These are phyloP conservation scores for Apiospora pterosperma DNA, from an alignment of 2,329 filamentous ascomycete species.

Conservation along the genomic window DNA sequence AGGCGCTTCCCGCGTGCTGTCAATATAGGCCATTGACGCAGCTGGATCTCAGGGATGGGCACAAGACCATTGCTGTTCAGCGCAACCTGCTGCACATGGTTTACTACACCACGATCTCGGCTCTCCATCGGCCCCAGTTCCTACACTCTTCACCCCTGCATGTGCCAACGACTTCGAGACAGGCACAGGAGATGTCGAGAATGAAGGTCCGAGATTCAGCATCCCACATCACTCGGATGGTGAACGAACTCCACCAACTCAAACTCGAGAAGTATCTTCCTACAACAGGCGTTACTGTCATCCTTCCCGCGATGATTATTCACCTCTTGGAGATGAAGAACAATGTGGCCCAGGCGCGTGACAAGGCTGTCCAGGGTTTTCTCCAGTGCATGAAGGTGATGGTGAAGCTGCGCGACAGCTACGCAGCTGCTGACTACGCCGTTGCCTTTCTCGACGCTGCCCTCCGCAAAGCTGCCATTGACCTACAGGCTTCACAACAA, in stretches of 20 bases:
- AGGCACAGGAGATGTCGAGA: conserved; percentile 79
- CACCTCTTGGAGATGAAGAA: conserved; percentile 92
- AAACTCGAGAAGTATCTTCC: conserved; percentile 77
- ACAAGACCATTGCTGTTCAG: conserved; percentile 63
- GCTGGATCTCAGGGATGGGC: conserved; percentile 56
- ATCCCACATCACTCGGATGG: conserved; percentile 80
- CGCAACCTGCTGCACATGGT: conserved; percentile 89
- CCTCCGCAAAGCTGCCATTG: conserved; percentile 80
- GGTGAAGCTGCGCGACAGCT: conserved; percentile 81
- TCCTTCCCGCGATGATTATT: conserved; percentile 90
- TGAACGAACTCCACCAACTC: conserved; percentile 68
- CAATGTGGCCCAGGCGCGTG: conserved; percentile 66
- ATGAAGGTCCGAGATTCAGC: conserved; percentile 81
- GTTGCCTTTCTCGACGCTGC: conserved; percentile 91
- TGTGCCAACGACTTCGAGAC: conserved; percentile 52
- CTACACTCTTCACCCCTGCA: conserved; percentile 66
- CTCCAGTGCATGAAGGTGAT: conserved; percentile 91
- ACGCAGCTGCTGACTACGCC: conserved; percentile 93
- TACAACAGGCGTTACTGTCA: conserved; percentile 85
- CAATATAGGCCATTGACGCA: conserved; percentile 58
- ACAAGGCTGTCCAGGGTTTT: conserved; percentile 75
- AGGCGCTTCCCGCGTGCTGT: conserved; percentile 67
- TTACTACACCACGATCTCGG: conserved; percentile 87
- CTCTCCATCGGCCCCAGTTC: conserved; percentile 87
- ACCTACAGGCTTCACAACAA: conserved; percentile 45